These are phyloP conservation scores for Pisolithus thermaeus DNA, from an alignment of 1,284 basidiomycete genomes.

Conservation along the genomic window DNA sequence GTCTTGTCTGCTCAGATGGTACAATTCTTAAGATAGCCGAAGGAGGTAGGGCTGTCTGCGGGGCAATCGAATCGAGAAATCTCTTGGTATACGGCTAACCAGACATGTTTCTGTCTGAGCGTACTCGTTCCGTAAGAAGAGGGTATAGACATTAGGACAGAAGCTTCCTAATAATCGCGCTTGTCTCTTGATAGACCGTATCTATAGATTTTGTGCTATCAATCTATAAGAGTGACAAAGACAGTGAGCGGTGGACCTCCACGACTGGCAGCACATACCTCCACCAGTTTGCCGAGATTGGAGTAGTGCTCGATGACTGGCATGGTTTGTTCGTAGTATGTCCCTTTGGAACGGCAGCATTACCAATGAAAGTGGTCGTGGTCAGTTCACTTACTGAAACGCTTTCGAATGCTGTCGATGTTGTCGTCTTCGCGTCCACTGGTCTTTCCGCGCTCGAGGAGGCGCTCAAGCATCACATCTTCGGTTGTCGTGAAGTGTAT, in stretches of 20 bases:
- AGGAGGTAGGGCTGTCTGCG: constrained; percentile 52
- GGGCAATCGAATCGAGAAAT: constrained; percentile 27
- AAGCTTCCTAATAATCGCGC: constrained; percentile 46
- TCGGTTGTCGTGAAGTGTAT: constrained; percentile 91
- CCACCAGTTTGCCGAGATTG: constrained; percentile 66
- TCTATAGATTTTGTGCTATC: constrained; percentile 74
- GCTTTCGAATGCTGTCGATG: constrained; percentile 89
- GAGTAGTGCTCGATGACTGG: constrained; percentile 91
- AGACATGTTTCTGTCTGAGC: constrained; percentile 9
- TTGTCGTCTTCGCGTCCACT: constrained; percentile 97
- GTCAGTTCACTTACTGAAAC: constrained; percentile 66
- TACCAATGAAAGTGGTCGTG: background rate
- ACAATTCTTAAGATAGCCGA: constrained; percentile 52
- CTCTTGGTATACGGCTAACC: constrained; percentile 41
- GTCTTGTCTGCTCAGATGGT: constrained; percentile 72
- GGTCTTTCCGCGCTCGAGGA: constrained; percentile 89
- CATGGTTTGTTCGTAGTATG: constrained; percentile 91
- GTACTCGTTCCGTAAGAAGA: constrained; percentile 1
- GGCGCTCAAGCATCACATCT: constrained; percentile 74
- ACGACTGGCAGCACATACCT: constrained; percentile 41
- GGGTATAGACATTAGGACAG: constrained; percentile 25
- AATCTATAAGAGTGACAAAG: constrained; percentile 44
- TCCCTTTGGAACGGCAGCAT: constrained; percentile 43
- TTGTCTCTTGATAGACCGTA: constrained; percentile 64
- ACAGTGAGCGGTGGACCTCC: background rate